Evolutionary conservation across 352 stramenopile species (phyloP).

Genomic region (Globisporangium alternatum): DNA sequence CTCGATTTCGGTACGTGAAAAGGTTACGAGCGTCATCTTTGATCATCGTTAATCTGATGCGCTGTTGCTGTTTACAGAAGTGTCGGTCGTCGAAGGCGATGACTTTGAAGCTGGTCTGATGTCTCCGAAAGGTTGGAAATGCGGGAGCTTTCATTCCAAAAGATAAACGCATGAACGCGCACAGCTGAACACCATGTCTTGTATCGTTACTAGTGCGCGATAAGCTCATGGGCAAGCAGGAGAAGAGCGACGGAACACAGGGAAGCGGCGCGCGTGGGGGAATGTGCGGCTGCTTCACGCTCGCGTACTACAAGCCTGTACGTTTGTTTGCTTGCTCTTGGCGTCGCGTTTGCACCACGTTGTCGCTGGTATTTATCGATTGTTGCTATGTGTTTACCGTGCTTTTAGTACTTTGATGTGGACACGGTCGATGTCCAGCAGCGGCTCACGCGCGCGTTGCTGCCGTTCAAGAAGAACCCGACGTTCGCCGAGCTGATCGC

Average conservation of each 20-base stretch:
- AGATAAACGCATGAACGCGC: neutral
- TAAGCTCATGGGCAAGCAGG: conserved; percentile 56
- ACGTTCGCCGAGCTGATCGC: conserved; percentile 72
- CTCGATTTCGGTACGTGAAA: conserved; percentile 66
- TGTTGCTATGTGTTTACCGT: neutral
- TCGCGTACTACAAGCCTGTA: conserved; percentile 83
- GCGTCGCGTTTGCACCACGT: neutral
- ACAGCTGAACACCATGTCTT: neutral
- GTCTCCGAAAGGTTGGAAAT: conserved; percentile 57
- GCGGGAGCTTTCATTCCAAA: neutral
- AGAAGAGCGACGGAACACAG: conserved; percentile 36
- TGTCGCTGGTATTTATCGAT: neutral
- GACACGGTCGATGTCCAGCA: conserved; percentile 80
- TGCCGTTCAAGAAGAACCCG: conserved; percentile 86
- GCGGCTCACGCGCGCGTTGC: conserved; percentile 61
- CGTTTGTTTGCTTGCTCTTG: conserved; percentile 17
- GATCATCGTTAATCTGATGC: neutral
- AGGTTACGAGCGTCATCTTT: neutral
- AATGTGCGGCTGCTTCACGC: conserved; percentile 77
- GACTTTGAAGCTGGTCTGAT: conserved; percentile 75
- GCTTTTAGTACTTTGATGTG: conserved; percentile 78
- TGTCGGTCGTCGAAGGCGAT: conserved; percentile 68
- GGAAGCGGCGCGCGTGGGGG: conserved; percentile 29
- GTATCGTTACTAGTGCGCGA: conserved; percentile 34
- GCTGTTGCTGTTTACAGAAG: conserved; percentile 35